Evolutionary conservation across 2,329 filamentous ascomycete species (phyloP), one percentile per base, ranked within the genome.

Genomic region (Arthrobotrys iridis): DNA sequence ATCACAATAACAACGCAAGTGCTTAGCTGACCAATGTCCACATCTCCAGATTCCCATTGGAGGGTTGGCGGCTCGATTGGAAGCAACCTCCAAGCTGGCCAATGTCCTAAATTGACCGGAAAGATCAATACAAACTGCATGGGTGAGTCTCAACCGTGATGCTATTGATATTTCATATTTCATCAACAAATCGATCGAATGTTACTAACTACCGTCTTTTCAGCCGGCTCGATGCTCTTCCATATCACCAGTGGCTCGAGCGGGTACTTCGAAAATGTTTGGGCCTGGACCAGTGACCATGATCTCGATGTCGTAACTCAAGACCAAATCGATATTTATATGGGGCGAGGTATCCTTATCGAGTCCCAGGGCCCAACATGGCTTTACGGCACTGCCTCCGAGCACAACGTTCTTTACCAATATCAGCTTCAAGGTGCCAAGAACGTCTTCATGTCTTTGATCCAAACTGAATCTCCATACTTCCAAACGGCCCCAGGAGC

Each of bases 341-440:
- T 57, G 3, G 72, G 33, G 0, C 57, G 72, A 13, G 72, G 72
- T 28, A 37, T 82, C 1, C 77, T 83, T 0, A 77, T 83, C n/a
- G 82, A 83, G 68, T 80, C 78, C 15, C 40, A 76, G 2, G 72
- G 77, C 0, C 77, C 81, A 0, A 78, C 79, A 1, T 83, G 82
- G 82, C 67, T 84, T 1, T 83, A 82, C 62, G 85, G 85, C 11
- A 86, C 84, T 0, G 82, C 83, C 0, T 84, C 84, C 0, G 86
- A 87, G 79, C 86, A 87, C 80, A 81, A 81, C 4, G 82, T 84
- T 4, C 79, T 86, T 15, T 86, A 85, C 77, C 85, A 88, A 78
- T 87, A 87, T 81, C 83, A 86, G 64, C 81, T 87, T 77, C 78
- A 81, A 64, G 81, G 81, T 7, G 85, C 86, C 0, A 81, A 82